Percentiles rank a stretch among this genome's conserved stretches.
Evolutionary conservation across 179 eudicot genomes (phyloP).

Genomic region (Beta corolliflora): DNA sequence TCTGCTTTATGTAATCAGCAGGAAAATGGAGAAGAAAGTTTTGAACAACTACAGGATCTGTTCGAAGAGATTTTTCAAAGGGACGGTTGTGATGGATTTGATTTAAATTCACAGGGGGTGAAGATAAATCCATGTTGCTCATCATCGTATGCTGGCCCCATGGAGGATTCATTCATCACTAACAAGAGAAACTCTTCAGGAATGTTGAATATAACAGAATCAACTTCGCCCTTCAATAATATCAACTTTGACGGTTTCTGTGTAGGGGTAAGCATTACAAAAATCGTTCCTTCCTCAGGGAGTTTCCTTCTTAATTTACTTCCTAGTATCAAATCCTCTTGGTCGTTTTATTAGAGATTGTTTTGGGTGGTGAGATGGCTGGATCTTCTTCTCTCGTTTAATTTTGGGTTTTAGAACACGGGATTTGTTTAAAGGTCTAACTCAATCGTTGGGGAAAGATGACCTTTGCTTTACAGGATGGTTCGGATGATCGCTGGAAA

Average conservation of each 20-base stretch:
- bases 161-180: constrained; percentile 20
- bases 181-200: constrained; percentile 57
- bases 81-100: constrained; percentile 29
- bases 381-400: background rate
- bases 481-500: constrained; percentile 10
- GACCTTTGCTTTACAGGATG: constrained; percentile 12
- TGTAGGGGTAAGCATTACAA: constrained; percentile 48
- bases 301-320: background rate
- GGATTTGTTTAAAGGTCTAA: background rate
- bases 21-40: constrained; percentile 62
- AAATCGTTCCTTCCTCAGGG: background rate
- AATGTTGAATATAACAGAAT: constrained; percentile 30
- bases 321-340: too few species aligned
- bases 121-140: constrained; percentile 38
- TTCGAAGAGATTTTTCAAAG: constrained; percentile 71
- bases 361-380: background rate
- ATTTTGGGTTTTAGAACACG: background rate
- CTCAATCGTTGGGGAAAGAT: constrained; percentile 6
- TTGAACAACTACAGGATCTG: constrained; percentile 67
- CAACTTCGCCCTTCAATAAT: constrained; percentile 25
- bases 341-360: background rate
- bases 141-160: constrained; percentile 37
- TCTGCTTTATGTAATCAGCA: constrained; percentile 30
- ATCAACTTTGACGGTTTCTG: constrained; percentile 48
- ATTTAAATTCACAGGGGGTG: constrained; percentile 37